A percentile compares a stretch with the other conserved stretches of the same genome.
Evolutionary conservation across 179 eudicot genomes (phyloP).

Genomic region (Drosera spatulata): DNA sequence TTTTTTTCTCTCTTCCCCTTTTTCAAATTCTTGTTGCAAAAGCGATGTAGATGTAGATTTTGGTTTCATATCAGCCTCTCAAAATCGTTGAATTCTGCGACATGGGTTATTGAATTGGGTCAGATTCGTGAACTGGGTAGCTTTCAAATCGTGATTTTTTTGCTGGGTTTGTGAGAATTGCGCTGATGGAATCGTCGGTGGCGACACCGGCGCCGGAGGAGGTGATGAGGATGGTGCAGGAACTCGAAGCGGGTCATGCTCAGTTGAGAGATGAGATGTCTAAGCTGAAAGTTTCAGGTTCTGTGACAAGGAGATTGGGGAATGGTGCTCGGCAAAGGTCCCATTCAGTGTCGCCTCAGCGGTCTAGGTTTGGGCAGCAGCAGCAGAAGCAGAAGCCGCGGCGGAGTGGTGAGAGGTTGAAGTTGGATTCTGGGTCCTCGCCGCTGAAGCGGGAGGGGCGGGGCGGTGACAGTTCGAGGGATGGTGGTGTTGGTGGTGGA

Average conservation of each 20-base stretch:
- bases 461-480: slow-evolving; percentile 7
- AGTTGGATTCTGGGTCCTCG: no score
- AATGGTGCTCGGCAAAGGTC: slow-evolving; percentile 30
- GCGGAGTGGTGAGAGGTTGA: slow-evolving; percentile 12
- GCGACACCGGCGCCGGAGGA: slow-evolving; percentile 51
- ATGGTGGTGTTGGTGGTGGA: slow-evolving; percentile 7
- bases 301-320: neutral
- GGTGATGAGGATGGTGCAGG: slow-evolving; percentile 73
- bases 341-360: slow-evolving; percentile 73
- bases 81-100: no score
- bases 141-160: no score
- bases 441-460: slow-evolving; percentile 60
- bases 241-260: slow-evolving; percentile 74
- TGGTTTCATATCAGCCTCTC: no score
- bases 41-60: no score
- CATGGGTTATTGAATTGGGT: no score
- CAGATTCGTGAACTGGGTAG: no score
- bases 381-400: slow-evolving; percentile 62
- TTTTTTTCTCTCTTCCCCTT: no score
- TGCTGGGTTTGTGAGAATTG: no score
- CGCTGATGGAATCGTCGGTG: neutral
- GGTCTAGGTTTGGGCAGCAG: slow-evolving; percentile 20
- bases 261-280: slow-evolving; percentile 72
- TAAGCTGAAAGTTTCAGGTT: slow-evolving; percentile 30
- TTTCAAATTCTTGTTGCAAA: no score